Evolutionary conservation across 257 asterid species (phyloP).

Genomic region (Nemophila menziesii): DNA sequence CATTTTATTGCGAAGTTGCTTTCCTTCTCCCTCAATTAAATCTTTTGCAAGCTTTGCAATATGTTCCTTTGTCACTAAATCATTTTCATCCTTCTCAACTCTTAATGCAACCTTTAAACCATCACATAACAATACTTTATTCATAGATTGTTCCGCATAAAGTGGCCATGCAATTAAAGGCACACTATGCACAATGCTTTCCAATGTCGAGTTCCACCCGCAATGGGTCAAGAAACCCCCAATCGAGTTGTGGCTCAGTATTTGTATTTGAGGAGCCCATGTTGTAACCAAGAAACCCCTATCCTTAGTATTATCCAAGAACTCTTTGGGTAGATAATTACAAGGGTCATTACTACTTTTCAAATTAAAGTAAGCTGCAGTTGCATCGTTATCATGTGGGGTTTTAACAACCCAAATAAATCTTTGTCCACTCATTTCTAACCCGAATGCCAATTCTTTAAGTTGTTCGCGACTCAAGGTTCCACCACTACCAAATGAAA

Average conservation of each 20-base stretch:
- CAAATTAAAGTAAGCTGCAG: conserved; percentile 21
- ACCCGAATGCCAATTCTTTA: conserved; percentile 21
- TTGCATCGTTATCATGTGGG: conserved; percentile 12
- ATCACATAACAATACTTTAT: conserved; percentile 20
- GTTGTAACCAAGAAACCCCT: conserved; percentile 32
- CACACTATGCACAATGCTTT: conserved; percentile 29
- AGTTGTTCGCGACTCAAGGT: conserved; percentile 17
- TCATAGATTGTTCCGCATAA: conserved; percentile 35
- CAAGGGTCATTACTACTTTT: conserved; percentile 24
- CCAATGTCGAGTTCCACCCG: conserved; percentile 43
- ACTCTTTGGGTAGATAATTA: conserved; percentile 38
- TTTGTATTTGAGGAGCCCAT: conserved; percentile 46
- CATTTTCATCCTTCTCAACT: conserved; percentile 9
- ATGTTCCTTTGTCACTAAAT: conserved; percentile 8
- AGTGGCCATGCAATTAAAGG: conserved; percentile 44
- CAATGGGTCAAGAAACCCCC: conserved; percentile 43
- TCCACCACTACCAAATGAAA: conserved; percentile 32
- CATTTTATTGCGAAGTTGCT: conserved; percentile 10
- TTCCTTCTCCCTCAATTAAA: conserved; percentile 19
- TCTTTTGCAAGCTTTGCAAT: conserved; percentile 9
- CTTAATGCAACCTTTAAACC: conserved; percentile 15
- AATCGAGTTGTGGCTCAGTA: conserved; percentile 28
- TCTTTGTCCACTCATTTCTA: conserved; percentile 25
- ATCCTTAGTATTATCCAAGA: conserved; percentile 26
- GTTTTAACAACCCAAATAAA: conserved; percentile 29